Base-by-base conservation (phyloP, 805 yeast species). In the Millerago galiae region DNA sequence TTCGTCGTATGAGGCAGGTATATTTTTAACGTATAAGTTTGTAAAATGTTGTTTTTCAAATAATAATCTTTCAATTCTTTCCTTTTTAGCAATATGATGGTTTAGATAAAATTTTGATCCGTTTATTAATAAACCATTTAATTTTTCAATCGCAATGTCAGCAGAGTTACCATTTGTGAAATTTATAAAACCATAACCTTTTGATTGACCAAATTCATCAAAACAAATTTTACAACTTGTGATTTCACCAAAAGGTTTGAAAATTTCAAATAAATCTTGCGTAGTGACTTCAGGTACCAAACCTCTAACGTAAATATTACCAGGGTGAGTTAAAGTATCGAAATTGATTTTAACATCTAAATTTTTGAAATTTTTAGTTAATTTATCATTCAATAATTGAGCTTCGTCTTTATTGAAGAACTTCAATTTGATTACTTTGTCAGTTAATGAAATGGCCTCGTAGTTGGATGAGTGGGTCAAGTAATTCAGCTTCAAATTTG, bases 161-260 rank as follows among this genome's bases (percentile, higher is more conserved):
- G 91, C 88, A 63, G 74, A 68, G 15, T 58, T 62, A 38, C 74
- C 71, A 43, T 65, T 61, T 25, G 67, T 58, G 55, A 70, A 83
- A 55, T 81, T 81, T 25, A 84, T 77, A 61, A 83, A 83, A 8
- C 90, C 91, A 55, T 71, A 77, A 15, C 79, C 75, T 49, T 63
- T 67, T n/a, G 73, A 63, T 18, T 54, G 55, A 11, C 77, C 75
- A 44, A 52, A 63, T 25, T 70, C 72, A 47, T 74, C 73, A 33
- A 58, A 54, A 5, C 74, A 68, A 11, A 74, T 63, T 50, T 74
- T 74, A 48, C 76, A 72, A 10, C 71, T 61, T 10, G 62, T 53
- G 17, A 70, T 58, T 7, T 61, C 59, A 15, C 77, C 77, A 52
- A 54, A 70, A 2, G 60, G 60, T 38, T 53, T 51, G 46, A 71